Evolutionary conservation across 495 filamentous ascomycete species (phyloP), one percentile per base, ranked within the genome.

Genomic region (Annulohypoxylon moriforme): DNA sequence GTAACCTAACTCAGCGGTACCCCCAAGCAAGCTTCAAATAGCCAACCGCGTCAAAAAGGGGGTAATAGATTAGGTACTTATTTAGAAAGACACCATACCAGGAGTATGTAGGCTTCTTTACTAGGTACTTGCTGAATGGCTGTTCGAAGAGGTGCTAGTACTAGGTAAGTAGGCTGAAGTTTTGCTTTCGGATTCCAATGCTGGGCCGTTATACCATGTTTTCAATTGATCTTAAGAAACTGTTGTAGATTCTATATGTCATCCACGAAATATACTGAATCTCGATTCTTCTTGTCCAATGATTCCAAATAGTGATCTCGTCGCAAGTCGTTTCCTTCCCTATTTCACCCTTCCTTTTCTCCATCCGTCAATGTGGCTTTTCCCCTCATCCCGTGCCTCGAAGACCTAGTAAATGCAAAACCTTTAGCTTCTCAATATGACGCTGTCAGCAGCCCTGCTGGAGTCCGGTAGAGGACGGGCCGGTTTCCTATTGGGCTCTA

Each of bases 401-500:
- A 53, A 25, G 59, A 33, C 42, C 8, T 34, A 36, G 27, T 46
- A 68, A 46, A 16, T 14, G 1, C 16, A 14, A 38, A 66, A 33
- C n/a, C 40, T 14, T 31, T 63, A 53, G 46, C 20, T 20, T 31
- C 31, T 44, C 29, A 18, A 31, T 11, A 25, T 64, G 25, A 29
- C 20, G 34, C 42, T 58, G 60, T 57, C 34, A 67, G 58, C 59
- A 72, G 63, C 64, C 69, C 63, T 67, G 67, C 63, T 58, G 27
- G 50, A 58, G 29, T 49, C 50, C 38, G 52, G 63, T 67, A 44
- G n/a, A 38, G 31, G 24, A 14, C 64, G 69, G 64, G 59, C 13
- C 52, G 8, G 42, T 18, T 67, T 67, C 64, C 58, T 67, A 64
- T 72, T 72, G 69, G 69, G 49, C 50, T 67, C 33, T 61, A 7